Evolutionary conservation across 768 basidiomycete genomes (phyloP).

Genomic region (Lactarius akahatsu): DNA sequence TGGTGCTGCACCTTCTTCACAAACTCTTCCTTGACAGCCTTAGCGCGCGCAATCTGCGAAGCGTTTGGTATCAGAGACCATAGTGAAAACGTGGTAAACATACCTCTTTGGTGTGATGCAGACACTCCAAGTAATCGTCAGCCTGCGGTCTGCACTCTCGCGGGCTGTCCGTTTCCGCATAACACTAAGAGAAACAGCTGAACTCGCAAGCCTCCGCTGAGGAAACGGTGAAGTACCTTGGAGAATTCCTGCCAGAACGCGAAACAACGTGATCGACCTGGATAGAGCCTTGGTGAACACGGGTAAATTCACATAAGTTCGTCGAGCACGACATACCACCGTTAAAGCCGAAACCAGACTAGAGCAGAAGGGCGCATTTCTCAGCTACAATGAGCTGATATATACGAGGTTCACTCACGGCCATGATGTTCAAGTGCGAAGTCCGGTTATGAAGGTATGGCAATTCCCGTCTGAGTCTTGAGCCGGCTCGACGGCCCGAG

Average conservation of each 20-base stretch:
- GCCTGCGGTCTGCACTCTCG: conserved; percentile 65
- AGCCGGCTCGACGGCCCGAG: not conserved
- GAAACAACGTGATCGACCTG: conserved; percentile 86
- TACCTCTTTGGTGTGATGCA: conserved; percentile 89
- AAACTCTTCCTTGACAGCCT: conserved; percentile 69
- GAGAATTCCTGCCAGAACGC: conserved; percentile 90
- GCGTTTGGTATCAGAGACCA: not conserved
- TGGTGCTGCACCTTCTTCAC: conserved; percentile 63
- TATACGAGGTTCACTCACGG: conserved; percentile 29
- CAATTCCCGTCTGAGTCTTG: not conserved
- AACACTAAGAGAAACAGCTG: conserved; percentile 56
- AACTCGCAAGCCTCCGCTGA: not conserved
- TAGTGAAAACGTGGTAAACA: conserved; percentile 32
- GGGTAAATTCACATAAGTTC: not conserved
- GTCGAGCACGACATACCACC: conserved; percentile 45
- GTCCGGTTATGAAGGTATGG: not conserved
- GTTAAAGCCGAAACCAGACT: conserved; percentile 68
- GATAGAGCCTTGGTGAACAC: conserved; percentile 35
- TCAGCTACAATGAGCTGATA: not conserved
- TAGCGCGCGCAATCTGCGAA: conserved; percentile 59
- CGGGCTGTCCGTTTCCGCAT: conserved; percentile 75
- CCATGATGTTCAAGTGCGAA: conserved; percentile 26
- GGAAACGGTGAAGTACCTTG: conserved; percentile 44
- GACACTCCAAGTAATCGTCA: conserved; percentile 89
- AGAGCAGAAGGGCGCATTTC: not conserved